A percentile compares a stretch with the other conserved stretches of the same genome.
phyloP scores from a whole-genome alignment of 148 eudicot species.

The Heliamphora exappendiculata region DNA sequence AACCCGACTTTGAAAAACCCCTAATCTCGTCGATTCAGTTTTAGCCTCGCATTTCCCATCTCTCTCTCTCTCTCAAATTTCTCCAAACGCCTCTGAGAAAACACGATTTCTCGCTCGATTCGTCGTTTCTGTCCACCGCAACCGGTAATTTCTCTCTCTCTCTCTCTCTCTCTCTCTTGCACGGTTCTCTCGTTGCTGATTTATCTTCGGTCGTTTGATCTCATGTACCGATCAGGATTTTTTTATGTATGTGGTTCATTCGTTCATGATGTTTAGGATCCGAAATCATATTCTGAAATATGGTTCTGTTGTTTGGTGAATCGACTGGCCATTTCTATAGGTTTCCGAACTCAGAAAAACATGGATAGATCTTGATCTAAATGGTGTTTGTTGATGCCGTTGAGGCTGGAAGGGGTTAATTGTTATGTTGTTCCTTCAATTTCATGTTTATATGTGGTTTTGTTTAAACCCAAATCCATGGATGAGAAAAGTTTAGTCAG shows the following conservation, averaged over 20 bases:
- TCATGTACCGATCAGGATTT: not conserved
- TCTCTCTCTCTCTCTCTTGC: not conserved
- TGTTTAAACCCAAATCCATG: not conserved
- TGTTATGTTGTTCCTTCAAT: not conserved
- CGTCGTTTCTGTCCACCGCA: constrained; percentile 9
- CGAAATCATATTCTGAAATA: not conserved
- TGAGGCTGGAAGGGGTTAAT: not conserved
- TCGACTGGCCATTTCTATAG: not conserved
- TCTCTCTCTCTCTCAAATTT: constrained; percentile 13
- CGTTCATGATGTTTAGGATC: not conserved
- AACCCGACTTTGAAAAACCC: constrained; percentile 29
- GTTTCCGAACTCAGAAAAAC: not conserved
- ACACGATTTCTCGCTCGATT: constrained; percentile 20
- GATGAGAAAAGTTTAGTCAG: not conserved
- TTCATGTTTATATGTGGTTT: not conserved
- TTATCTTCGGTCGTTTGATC: not conserved
- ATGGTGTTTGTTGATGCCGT: not conserved
- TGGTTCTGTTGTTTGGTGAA: not conserved
- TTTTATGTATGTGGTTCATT: not conserved
- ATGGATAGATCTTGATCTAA: not conserved
- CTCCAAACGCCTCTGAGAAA: constrained; percentile 3
- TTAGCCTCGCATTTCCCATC: constrained; percentile 37
- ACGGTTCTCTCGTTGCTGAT: not conserved
- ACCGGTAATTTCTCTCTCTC: constrained; percentile 22
- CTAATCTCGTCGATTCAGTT: constrained; percentile 47